Evolutionary conservation across 176 grass and related monocot genomes (phyloP), one percentile per base, ranked within the genome.

Genomic region (Musa acuminata): DNA sequence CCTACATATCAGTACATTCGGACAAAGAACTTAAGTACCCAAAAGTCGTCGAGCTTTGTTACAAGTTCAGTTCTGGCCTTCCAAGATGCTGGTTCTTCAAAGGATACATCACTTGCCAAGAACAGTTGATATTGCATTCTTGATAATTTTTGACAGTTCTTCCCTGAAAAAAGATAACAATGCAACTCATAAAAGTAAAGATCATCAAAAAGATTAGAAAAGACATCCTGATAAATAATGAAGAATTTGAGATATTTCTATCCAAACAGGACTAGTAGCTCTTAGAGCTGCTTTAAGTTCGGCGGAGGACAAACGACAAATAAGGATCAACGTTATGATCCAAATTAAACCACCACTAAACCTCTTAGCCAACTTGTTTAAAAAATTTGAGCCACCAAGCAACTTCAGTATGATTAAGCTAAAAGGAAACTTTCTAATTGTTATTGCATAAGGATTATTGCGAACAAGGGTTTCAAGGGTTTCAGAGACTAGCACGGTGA

Each of bases 131-230:
- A 82, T 27, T 23, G 80, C 81, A 49, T 24, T 85, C 81, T 89
- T 91, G 69, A 91, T 80, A 58, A 80, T 94, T 68, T 64, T 80
- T 71, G 80, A 50, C 58, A 99, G 82, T 62, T 82, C 84, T 94
- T 91, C 82, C 80, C 95, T 99, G 88, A 64, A 85, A 59, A 79
- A 4, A 43, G 4, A n/a, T 73, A 85, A 64, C 9, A 55, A 71
- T 23, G 17, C 1, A 19, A 49, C 67, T 62, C 65, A 58, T 79
- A 57, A 60, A 21, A 67, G 63, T 24, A 13, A 72, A 11, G 10
- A 60, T 10, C 63, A 73, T 53, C 17, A n/a, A 49, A n/a, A 11
- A n/a, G 64, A 19, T 54, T 72, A 25, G 27, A 22, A 22, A 1
- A 82, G 8, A 67, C 67, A 13, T 51, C 49, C 6, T 59, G 11